Base-by-base conservation (phyloP, 495 filamentous ascomycete species). In the Annulohypoxylon stygium region DNA sequence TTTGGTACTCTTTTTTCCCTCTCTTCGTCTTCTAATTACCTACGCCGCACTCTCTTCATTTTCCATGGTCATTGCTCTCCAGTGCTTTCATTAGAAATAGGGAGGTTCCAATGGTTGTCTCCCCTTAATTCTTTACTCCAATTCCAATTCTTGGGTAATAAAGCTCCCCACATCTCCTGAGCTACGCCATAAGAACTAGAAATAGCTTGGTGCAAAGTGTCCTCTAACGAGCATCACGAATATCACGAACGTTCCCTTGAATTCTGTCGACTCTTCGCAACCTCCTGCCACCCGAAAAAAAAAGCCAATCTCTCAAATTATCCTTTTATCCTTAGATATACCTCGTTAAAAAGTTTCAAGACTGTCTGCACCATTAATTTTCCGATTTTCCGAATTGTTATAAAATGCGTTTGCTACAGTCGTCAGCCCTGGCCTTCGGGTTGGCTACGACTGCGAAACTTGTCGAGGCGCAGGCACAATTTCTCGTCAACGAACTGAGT, bases 401-500 rank as follows among this genome's bases (percentile, higher is more conserved):
- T 55, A 75, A 51, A 51, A 86, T 86, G 84, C 84, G 83, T 75
- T 65, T 83, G 66, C 63, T 69, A n/a, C 70, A 53, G 58, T 65
- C 80, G 20, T 80, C 77, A 70, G 74, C 81, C 65, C 67, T 83
- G 36, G 82, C 80, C 63, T 77, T 81, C 54, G 81, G 89, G 37
- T 81, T 90, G 66, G 85, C 87, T 58, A 80, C 87, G 6, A 64
- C 67, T 0, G 64, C 59, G 12, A 68, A 68, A 73, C 81, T 85
- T 36, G 88, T 87, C 39, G 82, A 84, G 34, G 90, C 90, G 39
- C 87, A 92, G 72, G 87, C 86, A 47, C 82, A 87, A 50, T 87
- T 86, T 71, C 84, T 88, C 20, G 80, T 85, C 65, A 86, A 81
- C 58, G 87, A 90, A 81, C 81, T 90, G 85, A 95, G 92, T 78